phyloP scores from a whole-genome alignment of 2,329 filamentous ascomycete genomes.

The Fulvia fulva region DNA sequence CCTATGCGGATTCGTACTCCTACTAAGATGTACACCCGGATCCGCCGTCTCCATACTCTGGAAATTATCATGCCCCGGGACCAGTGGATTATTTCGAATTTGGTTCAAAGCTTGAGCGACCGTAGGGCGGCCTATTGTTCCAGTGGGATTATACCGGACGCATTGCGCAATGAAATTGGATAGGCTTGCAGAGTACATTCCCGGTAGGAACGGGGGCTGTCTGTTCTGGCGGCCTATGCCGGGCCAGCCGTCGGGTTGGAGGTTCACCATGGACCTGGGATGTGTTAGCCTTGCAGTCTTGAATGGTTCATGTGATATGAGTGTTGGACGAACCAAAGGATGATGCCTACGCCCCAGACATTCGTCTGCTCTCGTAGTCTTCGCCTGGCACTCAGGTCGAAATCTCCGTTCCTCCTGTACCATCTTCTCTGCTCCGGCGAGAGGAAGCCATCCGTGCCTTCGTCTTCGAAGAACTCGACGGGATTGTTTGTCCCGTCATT shows the following conservation, averaged over 20 bases:
- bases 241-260: not conserved
- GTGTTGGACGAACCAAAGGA: not conserved
- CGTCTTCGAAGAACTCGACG: not conserved
- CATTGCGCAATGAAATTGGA: not conserved
- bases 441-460: not conserved
- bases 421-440: not conserved
- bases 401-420: not conserved
- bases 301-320: too few relatives aligned
- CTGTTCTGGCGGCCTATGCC: not conserved
- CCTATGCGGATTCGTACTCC: not conserved
- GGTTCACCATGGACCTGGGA: not conserved
- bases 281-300: not conserved
- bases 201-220: not conserved
- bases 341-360: not conserved
- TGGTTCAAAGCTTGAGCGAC: not conserved
- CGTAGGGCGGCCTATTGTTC: too few relatives aligned
- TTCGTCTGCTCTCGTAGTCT: not conserved
- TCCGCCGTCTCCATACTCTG: not conserved
- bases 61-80: not conserved
- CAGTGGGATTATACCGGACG: too few relatives aligned
- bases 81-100: not conserved
- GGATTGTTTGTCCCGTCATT: conserved; percentile 1
- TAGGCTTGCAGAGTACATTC: not conserved
- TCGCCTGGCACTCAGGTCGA: not conserved
- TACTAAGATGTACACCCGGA: not conserved